These are phyloP conservation scores for Penicillium sp. DNA, from an alignment of 2,329 filamentous ascomycete species.

Conservation along the genomic window DNA sequence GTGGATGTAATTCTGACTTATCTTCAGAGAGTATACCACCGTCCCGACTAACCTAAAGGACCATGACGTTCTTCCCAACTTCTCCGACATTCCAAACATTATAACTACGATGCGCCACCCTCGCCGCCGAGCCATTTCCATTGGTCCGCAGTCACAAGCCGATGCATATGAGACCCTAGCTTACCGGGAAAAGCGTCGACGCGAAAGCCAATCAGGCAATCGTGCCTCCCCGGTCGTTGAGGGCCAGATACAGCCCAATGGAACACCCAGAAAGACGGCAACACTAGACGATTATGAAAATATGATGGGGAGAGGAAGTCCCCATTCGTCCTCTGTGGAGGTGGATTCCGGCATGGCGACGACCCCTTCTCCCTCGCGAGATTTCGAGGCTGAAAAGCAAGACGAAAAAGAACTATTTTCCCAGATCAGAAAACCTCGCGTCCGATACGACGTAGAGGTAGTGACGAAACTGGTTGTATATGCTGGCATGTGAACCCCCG, in stretches of 20 bases:
- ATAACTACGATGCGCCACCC: constrained; percentile 79
- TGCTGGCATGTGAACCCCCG: constrained; percentile 61
- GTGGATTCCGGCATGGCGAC: constrained; percentile 30
- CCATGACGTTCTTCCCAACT: constrained; percentile 85
- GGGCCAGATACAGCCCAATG: constrained; percentile 22
- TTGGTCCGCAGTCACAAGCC: constrained; percentile 92
- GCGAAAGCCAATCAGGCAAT: constrained; percentile 57
- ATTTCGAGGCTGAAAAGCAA: constrained; percentile 40
- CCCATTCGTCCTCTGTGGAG: constrained; percentile 33
- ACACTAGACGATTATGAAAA: constrained; percentile 65
- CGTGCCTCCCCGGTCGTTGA: constrained; percentile 28
- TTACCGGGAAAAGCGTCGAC: constrained; percentile 71
- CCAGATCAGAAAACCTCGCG: constrained; percentile 77
- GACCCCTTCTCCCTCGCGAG: constrained; percentile 27
- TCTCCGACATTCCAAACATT: constrained; percentile 82
- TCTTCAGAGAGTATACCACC: constrained; percentile 69
- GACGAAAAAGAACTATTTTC: constrained; percentile 81
- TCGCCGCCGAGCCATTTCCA: constrained; percentile 74
- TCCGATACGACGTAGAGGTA: constrained; percentile 97
- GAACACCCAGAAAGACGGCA: constrained; percentile 47
- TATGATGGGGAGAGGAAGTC: constrained; percentile 69
- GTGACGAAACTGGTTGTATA: constrained; percentile 97
- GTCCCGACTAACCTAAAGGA: constrained; percentile 72
- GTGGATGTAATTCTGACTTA: constrained; percentile 1
- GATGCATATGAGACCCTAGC: constrained; percentile 95